Evolutionary conservation across 352 stramenopile genomes (phyloP).

Genomic region (Phytophthora pisi): DNA sequence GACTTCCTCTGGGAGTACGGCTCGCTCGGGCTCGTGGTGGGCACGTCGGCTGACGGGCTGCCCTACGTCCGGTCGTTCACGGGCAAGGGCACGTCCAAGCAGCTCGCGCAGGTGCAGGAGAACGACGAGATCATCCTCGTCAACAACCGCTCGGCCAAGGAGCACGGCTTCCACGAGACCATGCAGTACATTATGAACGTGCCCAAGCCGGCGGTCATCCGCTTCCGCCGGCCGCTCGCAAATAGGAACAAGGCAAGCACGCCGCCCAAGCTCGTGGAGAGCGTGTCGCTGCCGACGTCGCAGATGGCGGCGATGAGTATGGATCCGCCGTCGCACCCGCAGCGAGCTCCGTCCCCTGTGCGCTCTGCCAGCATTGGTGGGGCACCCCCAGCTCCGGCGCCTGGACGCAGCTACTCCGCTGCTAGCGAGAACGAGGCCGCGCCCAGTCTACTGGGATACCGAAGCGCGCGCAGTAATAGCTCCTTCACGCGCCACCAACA

Average conservation of each 20-base stretch:
- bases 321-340: conserved; percentile 1
- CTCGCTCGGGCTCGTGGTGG: conserved; percentile 72
- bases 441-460: conserved; percentile 36
- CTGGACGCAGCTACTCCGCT: conserved; percentile 20
- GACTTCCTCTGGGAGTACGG: conserved; percentile 88
- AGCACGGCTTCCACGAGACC: conserved; percentile 73
- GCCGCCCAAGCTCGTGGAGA: conserved; percentile 13
- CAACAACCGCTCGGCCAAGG: conserved; percentile 58
- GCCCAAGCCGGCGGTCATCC: conserved; percentile 77
- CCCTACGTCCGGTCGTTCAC: conserved; percentile 85
- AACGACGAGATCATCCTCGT: conserved; percentile 87
- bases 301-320: conserved; percentile 36
- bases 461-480: conserved; percentile 33
- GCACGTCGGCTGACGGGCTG: conserved; percentile 53
- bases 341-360: conserved; percentile 21
- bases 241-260: conserved; percentile 30
- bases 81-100: conserved; percentile 75
- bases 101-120: conserved; percentile 70
- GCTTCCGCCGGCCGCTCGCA: conserved; percentile 54
- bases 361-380: conserved; percentile 8
- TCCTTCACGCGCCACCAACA: conserved; percentile 33
- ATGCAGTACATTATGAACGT: conserved; percentile 90
- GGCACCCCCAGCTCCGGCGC: conserved; percentile 11
- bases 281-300: conserved; percentile 22
- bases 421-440: conserved; percentile 28